Base-by-base conservation (phyloP, 768 basidiomycete genomes). In the Kwoniella mangroviensis region DNA sequence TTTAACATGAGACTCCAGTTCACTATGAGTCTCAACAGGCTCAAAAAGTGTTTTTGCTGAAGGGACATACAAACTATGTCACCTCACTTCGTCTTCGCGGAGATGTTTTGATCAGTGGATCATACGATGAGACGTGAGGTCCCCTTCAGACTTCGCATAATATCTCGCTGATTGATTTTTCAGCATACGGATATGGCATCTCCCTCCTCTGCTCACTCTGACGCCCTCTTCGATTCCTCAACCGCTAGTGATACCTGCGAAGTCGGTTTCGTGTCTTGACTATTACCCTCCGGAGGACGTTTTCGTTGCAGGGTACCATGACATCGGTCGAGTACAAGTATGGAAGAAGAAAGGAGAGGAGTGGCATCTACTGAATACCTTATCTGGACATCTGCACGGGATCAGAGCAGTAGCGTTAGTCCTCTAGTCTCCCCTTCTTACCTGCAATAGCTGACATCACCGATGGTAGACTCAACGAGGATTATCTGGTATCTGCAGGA, bases 261-360 rank as follows among this genome's bases (percentile, higher is more conserved):
- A 93, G 75, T 91, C 93, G 1, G 92, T 95, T 42, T 92, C 92
- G 70, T 93, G 94, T 82, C 88, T 95, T 52, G 92, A 94, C 79
- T 94, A 91, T 81, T 84, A 92, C 72, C 87, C 89, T 0, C 90
- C 92, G 63, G 91, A 93, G 84, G 90, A 92, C 87, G 91, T 94
- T 3, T 92, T 95, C 67, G 93, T 93, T 15, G 92, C 93, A 42
- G 94, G 93, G 0, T 94, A 94, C 84, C 92, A 94, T 71, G 94
- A 95, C 76, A 90, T 94, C 67, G 93, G 93, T 24, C 91, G 93
- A 10, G 92, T 94, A 0, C 94, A 95, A 74, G 86, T 96, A 19
- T 95, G 90, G 85, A 92, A 91, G 10, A 92, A 91, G 0, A 84
- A 92, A 24, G 93, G 91, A 0, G 84, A 93, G 34, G 93, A 91